Conservation (phyloP, 1,284 basidiomycete genomes). For the Phlebopus sp. region DNA sequence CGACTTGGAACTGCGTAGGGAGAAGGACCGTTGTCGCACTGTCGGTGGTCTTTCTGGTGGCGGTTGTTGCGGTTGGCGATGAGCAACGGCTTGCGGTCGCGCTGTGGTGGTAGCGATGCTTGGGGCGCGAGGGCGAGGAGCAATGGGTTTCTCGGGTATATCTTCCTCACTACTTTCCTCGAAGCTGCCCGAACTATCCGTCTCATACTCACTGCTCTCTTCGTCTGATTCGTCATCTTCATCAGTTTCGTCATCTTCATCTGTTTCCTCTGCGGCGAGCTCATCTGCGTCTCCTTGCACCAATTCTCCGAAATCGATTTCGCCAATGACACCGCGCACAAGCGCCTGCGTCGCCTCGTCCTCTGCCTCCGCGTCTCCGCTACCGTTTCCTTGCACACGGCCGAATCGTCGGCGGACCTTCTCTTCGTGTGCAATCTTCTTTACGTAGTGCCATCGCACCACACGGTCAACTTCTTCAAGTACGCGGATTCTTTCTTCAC, state of each 20-base stretch:
- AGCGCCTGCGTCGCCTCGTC: constrained; percentile 78
- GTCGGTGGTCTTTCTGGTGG: constrained; percentile 8
- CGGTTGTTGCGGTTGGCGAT: neutral
- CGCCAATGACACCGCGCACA: constrained; percentile 74
- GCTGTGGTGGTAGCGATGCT: constrained; percentile 1
- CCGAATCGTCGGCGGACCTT: constrained; percentile 82
- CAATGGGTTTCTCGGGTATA: constrained; percentile 1
- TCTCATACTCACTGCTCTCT: constrained; percentile 40
- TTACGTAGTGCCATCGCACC: constrained; percentile 86
- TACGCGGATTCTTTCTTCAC: constrained; percentile 71
- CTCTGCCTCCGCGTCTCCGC: constrained; percentile 55
- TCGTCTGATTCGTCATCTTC: constrained; percentile 47
- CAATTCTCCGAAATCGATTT: constrained; percentile 78
- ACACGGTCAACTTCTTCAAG: constrained; percentile 84
- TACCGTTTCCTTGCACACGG: constrained; percentile 44
- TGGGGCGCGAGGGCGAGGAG: neutral
- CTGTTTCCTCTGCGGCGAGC: constrained; percentile 75
- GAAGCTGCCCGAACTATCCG: constrained; percentile 29
- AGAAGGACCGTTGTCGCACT: constrained; percentile 38
- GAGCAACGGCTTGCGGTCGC: constrained; percentile 5
- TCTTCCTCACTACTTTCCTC: constrained; percentile 33
- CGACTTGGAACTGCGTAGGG: constrained; percentile 45
- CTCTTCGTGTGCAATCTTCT: constrained; percentile 88
- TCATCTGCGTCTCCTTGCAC: constrained; percentile 77
- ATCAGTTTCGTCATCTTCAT: constrained; percentile 43